Base-by-base conservation (phyloP, 441 rosid species). In the Heliophila coronopifolia region DNA sequence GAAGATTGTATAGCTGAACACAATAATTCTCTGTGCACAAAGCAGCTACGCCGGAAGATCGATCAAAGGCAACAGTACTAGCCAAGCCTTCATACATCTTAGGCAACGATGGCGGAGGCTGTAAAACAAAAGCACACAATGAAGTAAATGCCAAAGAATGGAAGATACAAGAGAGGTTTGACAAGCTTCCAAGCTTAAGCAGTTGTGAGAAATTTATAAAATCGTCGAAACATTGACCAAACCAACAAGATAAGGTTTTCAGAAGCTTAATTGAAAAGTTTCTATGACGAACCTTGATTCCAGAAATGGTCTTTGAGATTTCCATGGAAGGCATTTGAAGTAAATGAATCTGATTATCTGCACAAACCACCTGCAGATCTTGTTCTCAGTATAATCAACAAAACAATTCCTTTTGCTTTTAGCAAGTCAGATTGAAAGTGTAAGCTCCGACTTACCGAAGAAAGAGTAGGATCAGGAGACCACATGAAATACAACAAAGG, bases 321-420 rank as follows among this genome's bases (percentile, higher is more conserved):
- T 77, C 99, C 97, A 89, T 75, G 42, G 94, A 80, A 58, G 99
- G 95, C 85, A 82, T 84, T 72, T 80, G 80, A 31, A 89, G 73
- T 11, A 93, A 55, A 79, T 84, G 96, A 69, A 89, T 77, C 72
- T 79, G 97, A 75, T 93, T 93, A 73, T 93, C 97, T 73, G 91
- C 97, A 79, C 95, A 93, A 67, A 84, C 81, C 40, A 89, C 74
- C 99, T 93, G 77, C 67, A 69, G 19, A 67, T 51, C 36, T 61
- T 16, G 31, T 28, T 54, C 19, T 61, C 36, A 73, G 67, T 58
- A 18, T 47, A 37, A 20, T 60, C 7, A 33, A 11, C 22, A 60
- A 35, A 38, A 54, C 43, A 34, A 14, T 48, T 14, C 34, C 1
- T 32, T n/a, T 18, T 15, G 31, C 7, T 54, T 39, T 25, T 23